These are phyloP conservation scores for Hirschfeldia incana DNA, from an alignment of 345 rosid species.

Conservation along the genomic window DNA sequence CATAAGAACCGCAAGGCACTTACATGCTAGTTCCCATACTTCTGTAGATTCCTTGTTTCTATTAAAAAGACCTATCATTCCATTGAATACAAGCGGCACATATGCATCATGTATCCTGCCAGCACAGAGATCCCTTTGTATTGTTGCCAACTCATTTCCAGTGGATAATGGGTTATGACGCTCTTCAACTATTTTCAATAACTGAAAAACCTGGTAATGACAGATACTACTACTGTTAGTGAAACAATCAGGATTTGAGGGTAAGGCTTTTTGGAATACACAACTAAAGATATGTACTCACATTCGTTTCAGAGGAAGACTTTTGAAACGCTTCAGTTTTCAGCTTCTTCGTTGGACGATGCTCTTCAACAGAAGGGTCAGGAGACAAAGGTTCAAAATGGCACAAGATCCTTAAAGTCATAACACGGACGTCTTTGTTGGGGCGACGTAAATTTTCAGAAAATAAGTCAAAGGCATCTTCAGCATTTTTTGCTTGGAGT, in stretches of 20 bases:
- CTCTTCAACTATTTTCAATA: slow-evolving; percentile 51
- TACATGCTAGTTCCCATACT: slow-evolving; percentile 60
- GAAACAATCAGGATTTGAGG: not conserved
- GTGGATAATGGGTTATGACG: slow-evolving; percentile 47
- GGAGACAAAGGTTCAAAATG: slow-evolving; percentile 48
- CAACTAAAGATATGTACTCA: slow-evolving; percentile 38
- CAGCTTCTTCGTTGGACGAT: slow-evolving; percentile 47
- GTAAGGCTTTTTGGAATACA: not conserved
- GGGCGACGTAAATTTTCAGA: slow-evolving; percentile 67
- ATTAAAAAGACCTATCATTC: slow-evolving; percentile 67
- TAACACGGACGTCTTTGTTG: slow-evolving; percentile 63
- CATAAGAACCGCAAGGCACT: slow-evolving; percentile 67
- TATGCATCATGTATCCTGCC: slow-evolving; percentile 60
- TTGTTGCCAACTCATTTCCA: slow-evolving; percentile 36
- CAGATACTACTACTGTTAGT: slow-evolving; percentile 14
- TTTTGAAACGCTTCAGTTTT: slow-evolving; percentile 46
- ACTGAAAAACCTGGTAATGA: slow-evolving; percentile 60
- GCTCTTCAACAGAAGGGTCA: slow-evolving; percentile 38
- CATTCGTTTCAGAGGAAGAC: slow-evolving; percentile 40
- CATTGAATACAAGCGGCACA: slow-evolving; percentile 58
- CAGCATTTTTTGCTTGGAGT: slow-evolving; percentile 44
- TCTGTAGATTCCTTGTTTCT: slow-evolving; percentile 49
- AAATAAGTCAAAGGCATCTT: slow-evolving; percentile 46
- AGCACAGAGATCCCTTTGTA: slow-evolving; percentile 53
- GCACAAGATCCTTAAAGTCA: slow-evolving; percentile 68